A percentile compares a stretch with the other conserved stretches of the same genome.
These are phyloP conservation scores for Suillus alpinus DNA, from an alignment of 768 basidiomycete species.

Conservation along the genomic window DNA sequence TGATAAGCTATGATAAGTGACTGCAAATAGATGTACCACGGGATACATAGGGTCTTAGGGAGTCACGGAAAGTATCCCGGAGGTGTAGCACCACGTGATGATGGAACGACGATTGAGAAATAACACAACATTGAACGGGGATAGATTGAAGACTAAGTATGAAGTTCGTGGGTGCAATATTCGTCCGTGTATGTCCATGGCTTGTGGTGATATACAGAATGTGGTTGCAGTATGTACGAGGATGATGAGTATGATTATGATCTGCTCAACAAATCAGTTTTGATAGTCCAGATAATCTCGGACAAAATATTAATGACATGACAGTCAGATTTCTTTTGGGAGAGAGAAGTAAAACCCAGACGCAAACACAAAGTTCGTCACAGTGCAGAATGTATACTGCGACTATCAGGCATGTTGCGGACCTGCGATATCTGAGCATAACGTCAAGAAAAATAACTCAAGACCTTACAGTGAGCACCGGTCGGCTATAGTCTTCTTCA, in stretches of 20 bases:
- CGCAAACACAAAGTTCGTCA: constrained; percentile 10
- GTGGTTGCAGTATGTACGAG: constrained; percentile 11
- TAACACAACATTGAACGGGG: constrained; percentile 3
- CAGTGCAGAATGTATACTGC: constrained; percentile 30
- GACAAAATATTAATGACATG: neutral
- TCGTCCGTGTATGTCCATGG: constrained; percentile 16
- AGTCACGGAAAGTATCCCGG: neutral
- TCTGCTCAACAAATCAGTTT: constrained; percentile 17
- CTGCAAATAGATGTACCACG: constrained; percentile 5
- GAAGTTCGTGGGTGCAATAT: neutral
- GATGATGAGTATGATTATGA: constrained; percentile 6
- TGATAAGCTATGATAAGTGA: neutral
- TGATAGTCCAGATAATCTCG: constrained; percentile 6
- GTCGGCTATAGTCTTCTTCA: constrained; percentile 55
- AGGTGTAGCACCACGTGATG: neutral
- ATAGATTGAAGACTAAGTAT: constrained; percentile 11
- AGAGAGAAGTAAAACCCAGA: constrained; percentile 6
- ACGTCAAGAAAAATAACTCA: neutral
- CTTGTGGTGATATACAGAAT: constrained; percentile 17
- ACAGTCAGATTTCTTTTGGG: constrained; percentile 2
- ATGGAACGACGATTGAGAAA: constrained; percentile 7
- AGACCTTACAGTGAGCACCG: constrained; percentile 49
- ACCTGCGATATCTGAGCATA: constrained; percentile 37
- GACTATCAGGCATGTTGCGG: constrained; percentile 51
- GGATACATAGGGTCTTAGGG: neutral